Base-by-base conservation (phyloP, 1,284 basidiomycete genomes). In the Ceratobasidium sp. region DNA sequence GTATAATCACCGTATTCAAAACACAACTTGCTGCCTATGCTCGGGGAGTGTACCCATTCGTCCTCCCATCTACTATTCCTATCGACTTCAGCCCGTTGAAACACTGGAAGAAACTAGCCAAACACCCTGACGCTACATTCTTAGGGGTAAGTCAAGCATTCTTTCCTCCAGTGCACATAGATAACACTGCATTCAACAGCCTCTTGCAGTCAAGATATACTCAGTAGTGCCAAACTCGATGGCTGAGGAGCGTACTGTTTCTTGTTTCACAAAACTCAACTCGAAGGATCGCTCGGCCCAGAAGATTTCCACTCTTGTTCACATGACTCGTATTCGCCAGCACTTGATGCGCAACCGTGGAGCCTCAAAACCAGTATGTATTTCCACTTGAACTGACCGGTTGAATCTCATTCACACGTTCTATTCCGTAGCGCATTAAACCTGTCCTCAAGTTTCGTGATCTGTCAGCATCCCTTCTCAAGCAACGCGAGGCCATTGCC, bases 241-340 rank as follows among this genome's bases (percentile, higher is more conserved):
- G 82, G 76, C 80, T 9, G 82, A 83, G 59, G 82, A 83, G 73
- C 77, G 80, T 3, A 83, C 82, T n/a, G 79, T 77, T 28, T 83
- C 82, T 8, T 79, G 74, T 1, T 79, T 84, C 55, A 82, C 81
- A 3, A 81, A 80, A 78, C 73, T 81, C 28, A 82, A 82, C 69
- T 77, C 78, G 50, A 79, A 32, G 16, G 50, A 58, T 11, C 78
- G 79, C 14, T 76, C 76, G 7, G 75, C 75, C 32, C 80, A 82
- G 64, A 72, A 78, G 14, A 73, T 76, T 8, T 62, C 64, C 21
- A 80, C 78, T 2, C 70, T 83, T 9, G 74, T 80, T 5, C 73
- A 79, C 43, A 79, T 81, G 79, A 79, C 71, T n/a, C 52, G 58
- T 1, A 59, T 74, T 28, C 52, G 64, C 9, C 73, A 74, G 38